Evolutionary conservation across 2,329 filamentous ascomycete genomes (phyloP), one percentile per base, ranked within the genome.

Genomic region (Epichloe sibirici): DNA sequence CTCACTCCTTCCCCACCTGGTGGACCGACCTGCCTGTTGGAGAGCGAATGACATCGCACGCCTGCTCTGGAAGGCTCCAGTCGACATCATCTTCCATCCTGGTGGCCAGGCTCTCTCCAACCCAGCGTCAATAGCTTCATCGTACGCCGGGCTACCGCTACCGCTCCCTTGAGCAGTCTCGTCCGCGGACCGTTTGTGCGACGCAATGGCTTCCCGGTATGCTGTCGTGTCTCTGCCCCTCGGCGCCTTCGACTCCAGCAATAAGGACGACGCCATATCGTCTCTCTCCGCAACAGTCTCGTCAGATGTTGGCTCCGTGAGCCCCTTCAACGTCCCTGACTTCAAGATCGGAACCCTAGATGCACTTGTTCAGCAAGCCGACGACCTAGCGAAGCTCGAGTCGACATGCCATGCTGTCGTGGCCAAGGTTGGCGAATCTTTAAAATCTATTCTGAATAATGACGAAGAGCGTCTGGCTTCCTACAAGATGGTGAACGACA

Each of bases 271-370:
- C 68, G 89, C 91, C 58, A 75, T 96, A 59, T 79, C 82, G 47
- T 80, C 88, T 45, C 72, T 98, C 56, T 81, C 83, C 60, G 73
- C 83, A 52, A 88, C 84, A 43, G 77, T 95, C 52, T 76, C 81
- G 48, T 72, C 80, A 53, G 88, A 95, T 62, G 83, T 87, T 68
- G 89, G 86, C 65, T 81, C 79, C 50, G 85, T 89, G 45, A 74
- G 82, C 49, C 82, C 83, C 2, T 96, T 97, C 66, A 74, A 80
- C 53, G 86, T 97, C 57, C 93, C 93, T 21, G 85, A 90, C 58
- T 96, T 98, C 79, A 98, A 97, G 75, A 95, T 98, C 67, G 93
- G 93, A 54, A 96, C 93, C 0, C 78, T 98, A 39, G 93, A 98
- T 72, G 89, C 87, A 40, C 77, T 98, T 53, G 90, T 98, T 45